Conservation (phyloP, 129 eudicot genomes). For the Daucus carota region DNA sequence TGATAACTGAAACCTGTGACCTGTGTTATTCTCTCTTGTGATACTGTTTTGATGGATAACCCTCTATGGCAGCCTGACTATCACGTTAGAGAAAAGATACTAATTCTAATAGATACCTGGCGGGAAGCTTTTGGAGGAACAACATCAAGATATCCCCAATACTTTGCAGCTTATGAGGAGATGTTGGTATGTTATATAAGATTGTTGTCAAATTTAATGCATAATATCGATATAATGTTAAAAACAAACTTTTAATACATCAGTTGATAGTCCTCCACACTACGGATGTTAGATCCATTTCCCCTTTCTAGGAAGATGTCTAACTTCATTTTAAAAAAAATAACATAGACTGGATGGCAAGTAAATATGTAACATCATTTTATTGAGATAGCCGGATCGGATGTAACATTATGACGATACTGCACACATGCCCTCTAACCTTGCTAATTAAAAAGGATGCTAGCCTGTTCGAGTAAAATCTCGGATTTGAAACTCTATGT, state of each 20-base stretch:
- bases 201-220: background rate
- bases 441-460: background rate
- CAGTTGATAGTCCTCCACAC: background rate
- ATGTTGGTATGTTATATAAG: constrained; percentile 46
- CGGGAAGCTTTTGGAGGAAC: constrained; percentile 98
- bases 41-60: constrained; percentile 9
- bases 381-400: too few species aligned
- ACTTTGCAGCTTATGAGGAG: constrained; percentile 84
- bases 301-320: background rate
- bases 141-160: constrained; percentile 88
- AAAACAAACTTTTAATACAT: background rate
- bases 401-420: background rate
- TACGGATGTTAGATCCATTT: too few species aligned
- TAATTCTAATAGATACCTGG: constrained; percentile 87
- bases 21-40: background rate
- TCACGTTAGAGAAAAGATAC: constrained; percentile 89
- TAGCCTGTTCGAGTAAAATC: background rate
- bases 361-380: too few species aligned
- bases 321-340: background rate
- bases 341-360: background rate
- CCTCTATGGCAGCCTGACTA: constrained; percentile 54
- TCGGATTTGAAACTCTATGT: background rate
- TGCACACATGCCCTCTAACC: background rate
- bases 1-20: background rate
- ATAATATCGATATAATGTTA: background rate